phyloP scores from a whole-genome alignment of 2,329 filamentous ascomycete genomes.

The Colletotrichum gigasporum region DNA sequence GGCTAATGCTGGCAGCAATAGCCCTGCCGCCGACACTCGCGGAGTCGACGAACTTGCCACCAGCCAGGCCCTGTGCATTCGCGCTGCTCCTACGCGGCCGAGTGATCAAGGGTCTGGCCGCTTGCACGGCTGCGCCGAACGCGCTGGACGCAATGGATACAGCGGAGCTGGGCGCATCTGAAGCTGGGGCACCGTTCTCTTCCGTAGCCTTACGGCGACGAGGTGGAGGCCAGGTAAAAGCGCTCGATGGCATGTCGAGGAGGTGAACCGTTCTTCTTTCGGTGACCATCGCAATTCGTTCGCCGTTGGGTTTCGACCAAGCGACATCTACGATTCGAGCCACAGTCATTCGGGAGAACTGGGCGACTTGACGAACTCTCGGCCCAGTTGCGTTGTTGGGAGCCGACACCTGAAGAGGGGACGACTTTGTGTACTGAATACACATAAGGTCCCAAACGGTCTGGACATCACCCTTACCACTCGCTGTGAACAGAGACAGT shows the following conservation, averaged over 20 bases:
- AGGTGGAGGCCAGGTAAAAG: constrained; percentile 88
- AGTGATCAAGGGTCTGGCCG: constrained; percentile 68
- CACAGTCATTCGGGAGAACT: constrained; percentile 91
- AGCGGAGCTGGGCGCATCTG: constrained; percentile 62
- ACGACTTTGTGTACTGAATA: constrained; percentile 70
- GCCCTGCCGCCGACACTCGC: constrained; percentile 77
- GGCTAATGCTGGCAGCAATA: constrained; percentile 77
- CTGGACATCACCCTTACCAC: constrained; percentile 84
- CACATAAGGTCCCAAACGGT: constrained; percentile 83
- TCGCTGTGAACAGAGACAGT: constrained; percentile 79
- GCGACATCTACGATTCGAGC: constrained; percentile 90
- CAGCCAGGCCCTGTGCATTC: constrained; percentile 47
- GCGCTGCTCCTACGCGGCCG: constrained; percentile 63
- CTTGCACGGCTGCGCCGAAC: constrained; percentile 75
- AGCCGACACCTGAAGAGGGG: constrained; percentile 63
- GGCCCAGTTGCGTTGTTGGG: constrained; percentile 56
- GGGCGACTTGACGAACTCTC: constrained; percentile 82
- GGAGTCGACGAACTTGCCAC: constrained; percentile 63
- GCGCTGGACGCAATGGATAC: constrained; percentile 77
- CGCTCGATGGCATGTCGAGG: constrained; percentile 83
- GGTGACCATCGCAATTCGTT: constrained; percentile 88
- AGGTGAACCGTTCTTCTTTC: constrained; percentile 96
- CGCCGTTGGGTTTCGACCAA: constrained; percentile 84
- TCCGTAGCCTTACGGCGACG: constrained; percentile 57
- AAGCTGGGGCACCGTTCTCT: constrained; percentile 55